phyloP scores from a whole-genome alignment of 1,139 yeast species.

The Pichia sp. region DNA sequence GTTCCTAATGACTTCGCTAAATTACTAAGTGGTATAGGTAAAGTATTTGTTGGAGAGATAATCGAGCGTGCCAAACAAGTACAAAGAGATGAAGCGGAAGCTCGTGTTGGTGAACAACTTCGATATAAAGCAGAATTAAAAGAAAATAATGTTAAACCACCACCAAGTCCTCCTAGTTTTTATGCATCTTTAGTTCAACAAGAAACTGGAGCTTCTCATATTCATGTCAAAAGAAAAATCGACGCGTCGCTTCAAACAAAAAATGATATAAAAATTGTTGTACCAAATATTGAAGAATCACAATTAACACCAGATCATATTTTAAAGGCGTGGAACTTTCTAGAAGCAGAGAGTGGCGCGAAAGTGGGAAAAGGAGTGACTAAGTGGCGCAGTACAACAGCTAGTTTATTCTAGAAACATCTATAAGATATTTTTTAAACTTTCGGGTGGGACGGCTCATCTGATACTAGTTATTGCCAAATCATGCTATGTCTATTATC shows the following conservation, averaged over 20 bases:
- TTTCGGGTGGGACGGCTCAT: not conserved
- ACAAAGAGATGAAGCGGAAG: conserved; percentile 49
- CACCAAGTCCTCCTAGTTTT: conserved; percentile 5
- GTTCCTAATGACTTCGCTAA: conserved; percentile 81
- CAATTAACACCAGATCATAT: conserved; percentile 82
- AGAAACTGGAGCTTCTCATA: conserved; percentile 5
- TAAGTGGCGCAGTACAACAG: conserved; percentile 2
- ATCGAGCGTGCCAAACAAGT: conserved; percentile 75
- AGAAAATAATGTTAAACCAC: conserved; percentile 13
- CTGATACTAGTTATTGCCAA: not conserved
- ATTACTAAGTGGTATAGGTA: conserved; percentile 79
- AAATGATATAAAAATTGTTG: conserved; percentile 16
- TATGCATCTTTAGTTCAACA: conserved; percentile 10
- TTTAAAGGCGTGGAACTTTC: conserved; percentile 77
- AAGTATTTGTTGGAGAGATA: conserved; percentile 81
- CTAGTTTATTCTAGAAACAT: conserved; percentile 2
- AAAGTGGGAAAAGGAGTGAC: not conserved
- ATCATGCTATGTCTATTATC: not conserved
- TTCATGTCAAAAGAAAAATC: conserved; percentile 1
- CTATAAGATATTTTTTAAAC: not conserved
- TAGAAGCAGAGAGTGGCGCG: conserved; percentile 35
- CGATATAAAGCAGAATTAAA: conserved; percentile 19
- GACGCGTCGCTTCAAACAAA: conserved; percentile 6
- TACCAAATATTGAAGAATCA: conserved; percentile 31
- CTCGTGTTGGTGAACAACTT: conserved; percentile 26